Evolutionary conservation across 768 basidiomycete species (phyloP), one percentile per base, ranked within the genome.

Genomic region (Lactarius quietus): DNA sequence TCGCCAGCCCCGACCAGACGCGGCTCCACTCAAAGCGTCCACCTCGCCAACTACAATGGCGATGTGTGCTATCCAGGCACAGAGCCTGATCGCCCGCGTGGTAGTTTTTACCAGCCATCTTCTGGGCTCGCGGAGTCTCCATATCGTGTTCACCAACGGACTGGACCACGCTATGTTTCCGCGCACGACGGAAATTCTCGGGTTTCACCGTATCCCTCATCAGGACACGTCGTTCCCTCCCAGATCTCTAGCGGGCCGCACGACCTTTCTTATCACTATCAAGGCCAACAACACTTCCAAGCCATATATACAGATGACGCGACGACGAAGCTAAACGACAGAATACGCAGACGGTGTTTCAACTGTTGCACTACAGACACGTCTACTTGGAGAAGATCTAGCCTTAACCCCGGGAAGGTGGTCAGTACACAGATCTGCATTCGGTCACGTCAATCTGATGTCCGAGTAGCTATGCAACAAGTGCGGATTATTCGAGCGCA

Each of bases 361-460:
- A 92, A 92, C 73, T 92, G 90, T 75, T 87, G 87, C 73, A 92
- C 90, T 29, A 91, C 90, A 17, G 90, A 92, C 68, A 92, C 91
- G 36, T 87, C 86, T 57, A 92, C 90, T 29, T 92, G 90, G 90
- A 77, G 90, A 39, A 77, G 90, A 65, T 86, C 84, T 18, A 90
- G 89, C 71, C 82, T 92, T 64, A 86, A 84, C 64, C 90, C 89
- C 1, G 90, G 90, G 31, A 92, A 92, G 83, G 90, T 92, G 70
- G 83, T 82, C 68, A 64, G 83, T 70, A 7, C 31, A 48, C 33
- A 29, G 2, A n/a, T 7, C 43, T 0, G 2, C 31, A 31, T 12
- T 26, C 43, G 7, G 26, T 43, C 26, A 23, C 18, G 10, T 12
- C 68, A 14, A 59, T 36, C 68, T 57, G 10, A 52, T 53, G 33